Conservation (phyloP, 805 yeast genomes). For the Teunomyces atbi region DNA sequence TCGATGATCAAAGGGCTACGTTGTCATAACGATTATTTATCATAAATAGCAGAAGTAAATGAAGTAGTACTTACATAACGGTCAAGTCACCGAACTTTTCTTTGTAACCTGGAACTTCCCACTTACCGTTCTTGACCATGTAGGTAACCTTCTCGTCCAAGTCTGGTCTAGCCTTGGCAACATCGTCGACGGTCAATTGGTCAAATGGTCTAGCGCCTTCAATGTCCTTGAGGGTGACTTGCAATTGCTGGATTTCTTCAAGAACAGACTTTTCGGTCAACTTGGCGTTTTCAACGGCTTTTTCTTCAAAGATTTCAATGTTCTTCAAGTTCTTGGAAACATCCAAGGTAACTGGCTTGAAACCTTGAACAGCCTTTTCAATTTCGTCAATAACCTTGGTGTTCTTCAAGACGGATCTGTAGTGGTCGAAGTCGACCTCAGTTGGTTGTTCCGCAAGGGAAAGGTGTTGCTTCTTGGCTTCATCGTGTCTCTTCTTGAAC, state of each 20-base stretch:
- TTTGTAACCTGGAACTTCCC: slow-evolving; percentile 97
- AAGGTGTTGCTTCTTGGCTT: slow-evolving; percentile 81
- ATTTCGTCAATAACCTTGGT: slow-evolving; percentile 73
- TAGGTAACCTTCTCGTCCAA: slow-evolving; percentile 92
- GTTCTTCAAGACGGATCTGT: slow-evolving; percentile 81
- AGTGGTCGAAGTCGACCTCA: slow-evolving; percentile 76
- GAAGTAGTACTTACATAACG: slow-evolving; percentile 63
- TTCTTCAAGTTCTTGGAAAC: slow-evolving; percentile 86
- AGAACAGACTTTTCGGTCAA: slow-evolving; percentile 86
- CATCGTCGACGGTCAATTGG: slow-evolving; percentile 93
- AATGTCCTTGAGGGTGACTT: slow-evolving; percentile 87
- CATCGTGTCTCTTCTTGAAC: slow-evolving; percentile 98
- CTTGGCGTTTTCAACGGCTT: slow-evolving; percentile 94
- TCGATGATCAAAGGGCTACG: background rate
- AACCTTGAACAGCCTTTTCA: slow-evolving; percentile 69
- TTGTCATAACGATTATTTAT: slow-evolving; percentile 1
- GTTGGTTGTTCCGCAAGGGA: slow-evolving; percentile 72
- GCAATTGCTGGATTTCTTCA: slow-evolving; percentile 80
- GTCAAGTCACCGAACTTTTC: slow-evolving; percentile 97
- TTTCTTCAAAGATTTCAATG: slow-evolving; percentile 89
- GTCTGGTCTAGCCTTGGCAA: slow-evolving; percentile 94
- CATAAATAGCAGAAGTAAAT: slow-evolving; percentile 6
- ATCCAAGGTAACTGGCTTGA: slow-evolving; percentile 84
- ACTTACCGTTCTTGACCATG: slow-evolving; percentile 94
- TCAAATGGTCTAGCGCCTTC: slow-evolving; percentile 97